Evolutionary conservation across 129 eudicot genomes (phyloP).

Genomic region (Silybum marianum): DNA sequence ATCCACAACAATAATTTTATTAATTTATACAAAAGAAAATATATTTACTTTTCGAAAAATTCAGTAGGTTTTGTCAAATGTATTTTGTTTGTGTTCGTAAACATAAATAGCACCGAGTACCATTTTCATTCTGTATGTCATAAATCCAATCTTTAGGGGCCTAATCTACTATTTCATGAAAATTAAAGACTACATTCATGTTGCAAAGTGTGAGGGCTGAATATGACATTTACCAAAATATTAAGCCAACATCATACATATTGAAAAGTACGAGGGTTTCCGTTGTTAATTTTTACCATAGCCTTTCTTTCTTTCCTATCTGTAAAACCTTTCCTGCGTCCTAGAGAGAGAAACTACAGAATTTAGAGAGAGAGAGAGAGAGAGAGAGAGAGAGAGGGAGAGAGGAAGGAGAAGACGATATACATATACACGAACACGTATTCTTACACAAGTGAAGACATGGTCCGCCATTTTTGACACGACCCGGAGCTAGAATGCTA

Average conservation of each 20-base stretch:
- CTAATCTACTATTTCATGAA: not conserved
- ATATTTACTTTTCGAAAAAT: too few species aligned
- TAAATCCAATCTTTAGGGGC: not conserved
- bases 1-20: too few species aligned
- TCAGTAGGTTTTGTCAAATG: too few species aligned
- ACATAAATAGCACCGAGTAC: too few species aligned
- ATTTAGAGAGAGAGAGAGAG: conserved; percentile 26
- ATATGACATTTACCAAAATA: not conserved
- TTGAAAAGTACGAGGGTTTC: conserved; percentile 19
- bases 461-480: conserved; percentile 24
- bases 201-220: conserved; percentile 9
- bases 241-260: conserved; percentile 4
- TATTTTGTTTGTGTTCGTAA: too few species aligned
- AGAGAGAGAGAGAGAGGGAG: conserved; percentile 17
- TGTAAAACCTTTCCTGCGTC: conserved; percentile 44
- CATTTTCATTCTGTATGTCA: too few species aligned
- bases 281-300: not conserved
- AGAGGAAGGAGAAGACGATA: conserved; percentile 17
- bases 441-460: conserved; percentile 17
- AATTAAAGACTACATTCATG: not conserved
- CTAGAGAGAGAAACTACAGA: conserved; percentile 47
- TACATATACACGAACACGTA: conserved; percentile 18
- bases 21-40: too few species aligned
- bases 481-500: conserved; percentile 28
- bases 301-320: conserved; percentile 39